Evolutionary conservation across 1,139 yeast species (phyloP), one percentile per base, ranked within the genome.

Genomic region (Blastobotrys niveus): DNA sequence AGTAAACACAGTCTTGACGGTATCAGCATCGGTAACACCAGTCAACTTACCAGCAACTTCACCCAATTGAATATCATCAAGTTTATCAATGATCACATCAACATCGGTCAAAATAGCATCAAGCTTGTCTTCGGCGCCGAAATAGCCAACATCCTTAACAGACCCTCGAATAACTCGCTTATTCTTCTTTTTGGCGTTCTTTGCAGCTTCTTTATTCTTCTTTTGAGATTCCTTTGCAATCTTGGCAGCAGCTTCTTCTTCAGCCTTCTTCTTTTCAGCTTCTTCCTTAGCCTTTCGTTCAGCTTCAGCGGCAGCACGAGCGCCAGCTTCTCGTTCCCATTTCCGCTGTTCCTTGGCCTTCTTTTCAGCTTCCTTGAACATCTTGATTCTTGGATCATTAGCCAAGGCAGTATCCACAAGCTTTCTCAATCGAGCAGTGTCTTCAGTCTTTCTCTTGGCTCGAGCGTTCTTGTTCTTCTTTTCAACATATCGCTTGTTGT

Each of bases 261-360:
- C 94, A 47, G 85, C 87, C 59, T 82, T 85, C 61, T 76, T 79
- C 60, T 76, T 77, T 63, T 85, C 96, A 54, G 83, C 95, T 54
- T 85, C 95, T 56, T 86, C 94, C 68, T 80, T 81, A 59, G 82
- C 84, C 60, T 79, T 79, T 57, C 76, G 74, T 42, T 88, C 93
- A 62, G 82, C 93, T 65, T 80, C 91, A 48, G 95, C 96, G 52
- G 91, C 97, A 65, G 88, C 83, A 75, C 97, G 85, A 36, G 95
- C 80, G 57, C 96, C 97, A 46, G 97, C 95, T 67, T 89, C 98
- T 67, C 82, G 84, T 67, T 91, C 98, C 97, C 97, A 89, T 71
- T 89, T 91, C 76, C 76, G 80, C 68, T 80, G 81, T 63, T 86
- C 98, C 76, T 89, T 91, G 66, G 86, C 97, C 68, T 82, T 82